A percentile compares a stretch with the other conserved stretches of the same genome.
Conservation (phyloP, 192 early-diverging fungal species). For the Spizellomyces sp. region DNA sequence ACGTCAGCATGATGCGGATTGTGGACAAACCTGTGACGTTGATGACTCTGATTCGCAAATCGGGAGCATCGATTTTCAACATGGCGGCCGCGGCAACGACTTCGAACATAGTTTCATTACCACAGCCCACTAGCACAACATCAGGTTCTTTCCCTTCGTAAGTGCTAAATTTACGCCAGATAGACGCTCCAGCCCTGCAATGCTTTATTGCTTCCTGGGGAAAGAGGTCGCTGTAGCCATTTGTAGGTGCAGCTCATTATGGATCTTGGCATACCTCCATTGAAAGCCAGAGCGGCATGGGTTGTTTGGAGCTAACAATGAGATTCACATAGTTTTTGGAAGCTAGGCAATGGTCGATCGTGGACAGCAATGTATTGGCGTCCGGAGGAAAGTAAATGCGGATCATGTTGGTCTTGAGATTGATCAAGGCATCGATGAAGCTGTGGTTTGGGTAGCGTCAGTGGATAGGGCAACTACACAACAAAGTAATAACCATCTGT, state of each 20-base stretch:
- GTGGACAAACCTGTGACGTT: constrained; percentile 45
- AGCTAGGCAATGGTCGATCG: constrained; percentile 42
- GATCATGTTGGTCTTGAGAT: constrained; percentile 41
- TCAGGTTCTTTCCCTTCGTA: constrained; percentile 43
- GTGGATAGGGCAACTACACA: neutral
- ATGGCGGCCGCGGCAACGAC: constrained; percentile 43
- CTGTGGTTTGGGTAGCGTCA: constrained; percentile 1
- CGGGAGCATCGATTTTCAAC: constrained; percentile 40
- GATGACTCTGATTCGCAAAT: constrained; percentile 42
- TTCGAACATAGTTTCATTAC: constrained; percentile 45
- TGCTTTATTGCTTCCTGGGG: constrained; percentile 40
- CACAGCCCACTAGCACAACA: constrained; percentile 49
- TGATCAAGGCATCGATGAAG: constrained; percentile 48
- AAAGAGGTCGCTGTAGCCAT: neutral
- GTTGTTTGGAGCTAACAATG: constrained; percentile 45
- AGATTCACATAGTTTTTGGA: constrained; percentile 48
- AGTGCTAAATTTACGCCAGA: constrained; percentile 39
- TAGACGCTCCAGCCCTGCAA: constrained; percentile 42
- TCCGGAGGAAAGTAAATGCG: constrained; percentile 47
- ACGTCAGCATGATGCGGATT: neutral
- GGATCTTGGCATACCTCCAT: constrained; percentile 16
- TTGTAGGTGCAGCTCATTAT: neutral
- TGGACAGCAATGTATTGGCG: constrained; percentile 41
- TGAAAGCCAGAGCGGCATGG: constrained; percentile 40
- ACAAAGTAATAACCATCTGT: neutral